Conservation (phyloP, 176 grass and related monocot genomes). For the Aegilops sharonensis region DNA sequence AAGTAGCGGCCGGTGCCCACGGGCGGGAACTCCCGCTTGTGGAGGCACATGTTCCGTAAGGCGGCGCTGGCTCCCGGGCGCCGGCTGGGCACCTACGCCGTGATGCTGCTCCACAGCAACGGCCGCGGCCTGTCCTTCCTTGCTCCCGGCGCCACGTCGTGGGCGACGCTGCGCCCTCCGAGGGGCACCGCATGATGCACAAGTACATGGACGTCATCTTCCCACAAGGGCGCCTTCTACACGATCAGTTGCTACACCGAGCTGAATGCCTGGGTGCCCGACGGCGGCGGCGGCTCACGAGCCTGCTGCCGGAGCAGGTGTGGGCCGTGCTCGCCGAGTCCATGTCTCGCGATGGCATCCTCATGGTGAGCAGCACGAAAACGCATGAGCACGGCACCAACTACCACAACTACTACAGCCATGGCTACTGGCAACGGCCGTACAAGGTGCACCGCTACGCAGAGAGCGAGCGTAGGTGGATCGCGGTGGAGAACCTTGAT, state of each 20-base stretch:
- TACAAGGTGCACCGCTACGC: too few relatives aligned
- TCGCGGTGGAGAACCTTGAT: too few relatives aligned
- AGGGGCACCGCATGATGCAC: background rate
- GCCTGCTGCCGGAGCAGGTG: background rate
- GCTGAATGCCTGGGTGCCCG: background rate
- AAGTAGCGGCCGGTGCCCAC: background rate
- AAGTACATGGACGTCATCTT: background rate
- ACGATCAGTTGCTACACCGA: background rate
- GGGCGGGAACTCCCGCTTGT: background rate
- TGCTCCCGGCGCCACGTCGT: background rate
- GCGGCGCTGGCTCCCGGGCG: background rate
- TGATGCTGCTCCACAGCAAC: background rate
- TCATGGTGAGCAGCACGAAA: background rate
- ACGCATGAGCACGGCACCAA: too few relatives aligned
- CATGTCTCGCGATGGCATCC: background rate
- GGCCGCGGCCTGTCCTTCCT: background rate
- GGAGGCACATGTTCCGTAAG: background rate
- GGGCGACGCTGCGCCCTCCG: too few relatives aligned
- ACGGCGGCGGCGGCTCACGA: background rate
- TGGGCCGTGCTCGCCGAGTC: background rate
- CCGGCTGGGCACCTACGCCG: background rate
- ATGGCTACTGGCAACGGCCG: too few relatives aligned
- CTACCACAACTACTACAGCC: too few relatives aligned
- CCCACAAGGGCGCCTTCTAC: background rate
- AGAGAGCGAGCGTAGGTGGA: too few relatives aligned